Percentiles rank a stretch among this genome's conserved stretches.
phyloP scores from a whole-genome alignment of 2,329 filamentous ascomycete species.

The Aspergillus terreus region DNA sequence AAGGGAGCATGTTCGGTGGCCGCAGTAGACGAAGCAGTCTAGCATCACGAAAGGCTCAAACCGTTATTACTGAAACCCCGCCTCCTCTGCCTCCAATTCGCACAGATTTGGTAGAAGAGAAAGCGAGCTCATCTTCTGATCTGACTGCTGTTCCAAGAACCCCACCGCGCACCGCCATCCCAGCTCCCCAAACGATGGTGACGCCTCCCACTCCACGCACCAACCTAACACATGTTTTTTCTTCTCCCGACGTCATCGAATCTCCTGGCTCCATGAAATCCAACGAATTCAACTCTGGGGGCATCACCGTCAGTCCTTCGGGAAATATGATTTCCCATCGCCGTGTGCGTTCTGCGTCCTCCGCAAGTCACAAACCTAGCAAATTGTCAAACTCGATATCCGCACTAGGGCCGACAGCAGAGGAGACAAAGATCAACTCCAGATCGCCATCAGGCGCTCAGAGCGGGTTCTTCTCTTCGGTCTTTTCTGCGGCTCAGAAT shows the following conservation, averaged over 20 bases:
- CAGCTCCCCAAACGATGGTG: conserved; percentile 50
- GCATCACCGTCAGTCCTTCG: conserved; percentile 59
- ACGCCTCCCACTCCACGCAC: conserved; percentile 59
- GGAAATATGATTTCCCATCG: conserved; percentile 73
- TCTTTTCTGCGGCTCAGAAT: conserved; percentile 90
- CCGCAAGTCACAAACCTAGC: conserved; percentile 62
- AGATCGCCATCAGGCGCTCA: conserved; percentile 55
- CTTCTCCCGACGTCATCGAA: conserved; percentile 29
- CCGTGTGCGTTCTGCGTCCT: conserved; percentile 56
- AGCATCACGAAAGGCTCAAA: conserved; percentile 29
- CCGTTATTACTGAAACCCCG: conserved; percentile 21
- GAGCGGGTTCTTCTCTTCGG: conserved; percentile 83
- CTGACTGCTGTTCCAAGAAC: conserved; percentile 26
- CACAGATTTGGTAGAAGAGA: conserved; percentile 27
- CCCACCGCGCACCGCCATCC: conserved; percentile 28
- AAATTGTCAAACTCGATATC: conserved; percentile 77
- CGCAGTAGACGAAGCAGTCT: conserved; percentile 32
- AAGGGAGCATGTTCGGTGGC: conserved; percentile 36
- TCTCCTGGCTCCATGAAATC: conserved; percentile 36
- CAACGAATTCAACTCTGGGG: conserved; percentile 22
- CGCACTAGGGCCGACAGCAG: conserved; percentile 69
- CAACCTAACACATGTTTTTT: conserved; percentile 30
- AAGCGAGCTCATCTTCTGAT: conserved; percentile 20
- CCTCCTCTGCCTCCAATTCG: conserved; percentile 32
- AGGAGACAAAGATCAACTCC: conserved; percentile 53